Base-by-base conservation (phyloP, 352 stramenopile genomes). In the Plasmopara muralis region DNA sequence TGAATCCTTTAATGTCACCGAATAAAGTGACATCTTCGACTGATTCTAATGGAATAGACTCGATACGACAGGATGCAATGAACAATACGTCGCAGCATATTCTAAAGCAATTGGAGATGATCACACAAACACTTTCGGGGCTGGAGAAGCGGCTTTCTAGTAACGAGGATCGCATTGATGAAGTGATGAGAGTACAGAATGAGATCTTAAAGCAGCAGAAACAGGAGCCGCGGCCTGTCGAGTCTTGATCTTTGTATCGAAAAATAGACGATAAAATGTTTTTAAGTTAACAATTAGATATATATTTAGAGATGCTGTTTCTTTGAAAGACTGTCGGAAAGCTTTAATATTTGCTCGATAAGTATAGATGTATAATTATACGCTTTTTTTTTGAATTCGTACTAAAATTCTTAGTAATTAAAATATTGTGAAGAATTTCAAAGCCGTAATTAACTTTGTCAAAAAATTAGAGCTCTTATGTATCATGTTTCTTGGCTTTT, bases 71-170 rank as follows among this genome's bases (percentile, higher is more conserved):
- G 35, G 58, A 58, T 34, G 55, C 63, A 7, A 45, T 55, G 33
- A 42, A 70, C 38, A 77, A 65, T 40, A 92, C 86, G 16, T 68
- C 95, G 34, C 80, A 96, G 47, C 87, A 96, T 56, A 94, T 96
- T 57, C 70, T 95, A 8, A 85, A 83, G 0, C 87, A 96, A 54
- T 57, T 96, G 25, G 85, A 95, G 57, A 90, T 94, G 57, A 80
- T 95, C 54, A 96, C 87, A 0, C 68, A 68, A 15, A 96, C 87
- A 30, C 64, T 96, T 6, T 79, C 68, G 5, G 71, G 93, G 15
- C 55, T 96, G 0, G 87, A 96, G 56, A 76, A 95, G 50, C 71
- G 87, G 29, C 75, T 96, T 18, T 89, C 77, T 9, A 75, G 91
- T 40, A 89, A 70, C 37, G 87, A 96, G 55, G 82, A 94, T 46